These are phyloP conservation scores for Yamadazyma conglobata DNA, from an alignment of 1,139 yeast species.

Conservation along the genomic window DNA sequence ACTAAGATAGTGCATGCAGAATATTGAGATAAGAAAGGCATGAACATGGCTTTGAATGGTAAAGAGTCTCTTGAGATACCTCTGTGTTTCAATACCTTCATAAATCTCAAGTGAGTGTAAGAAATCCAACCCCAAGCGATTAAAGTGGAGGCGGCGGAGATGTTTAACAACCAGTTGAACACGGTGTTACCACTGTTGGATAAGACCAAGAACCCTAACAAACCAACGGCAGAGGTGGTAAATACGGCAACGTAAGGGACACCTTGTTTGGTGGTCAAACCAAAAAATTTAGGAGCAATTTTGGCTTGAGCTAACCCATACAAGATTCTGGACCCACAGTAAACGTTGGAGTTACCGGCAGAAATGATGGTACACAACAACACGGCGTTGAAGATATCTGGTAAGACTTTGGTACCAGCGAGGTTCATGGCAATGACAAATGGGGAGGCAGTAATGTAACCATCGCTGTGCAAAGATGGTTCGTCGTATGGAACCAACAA, in stretches of 20 bases:
- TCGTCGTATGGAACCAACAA: conserved; percentile 78
- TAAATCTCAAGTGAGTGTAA: conserved; percentile 63
- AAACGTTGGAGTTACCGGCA: conserved; percentile 80
- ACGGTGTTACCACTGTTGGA: conserved; percentile 63
- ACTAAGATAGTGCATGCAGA: conserved; percentile 49
- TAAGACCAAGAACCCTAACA: conserved; percentile 66
- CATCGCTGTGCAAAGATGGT: conserved; percentile 29
- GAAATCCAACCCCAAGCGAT: conserved; percentile 73
- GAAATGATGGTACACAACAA: conserved; percentile 66
- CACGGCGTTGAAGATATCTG: conserved; percentile 74
- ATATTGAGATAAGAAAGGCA: conserved; percentile 65
- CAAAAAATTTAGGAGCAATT: conserved; percentile 58
- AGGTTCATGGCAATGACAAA: conserved; percentile 57
- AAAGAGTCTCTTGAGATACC: conserved; percentile 61
- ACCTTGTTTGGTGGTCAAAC: conserved; percentile 54
- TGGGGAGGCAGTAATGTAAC: conserved; percentile 47
- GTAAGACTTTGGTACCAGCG: conserved; percentile 66
- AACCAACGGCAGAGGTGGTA: conserved; percentile 58
- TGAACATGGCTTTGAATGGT: conserved; percentile 65
- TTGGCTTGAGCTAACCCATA: conserved; percentile 64
- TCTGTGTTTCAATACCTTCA: conserved; percentile 55
- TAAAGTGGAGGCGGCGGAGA: conserved; percentile 74
- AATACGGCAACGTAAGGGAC: conserved; percentile 64
- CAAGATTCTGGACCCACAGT: conserved; percentile 71
- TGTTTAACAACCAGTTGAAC: conserved; percentile 79